phyloP scores from a whole-genome alignment of 2,329 filamentous ascomycete species.

The Chaetoscypha palmicola region DNA sequence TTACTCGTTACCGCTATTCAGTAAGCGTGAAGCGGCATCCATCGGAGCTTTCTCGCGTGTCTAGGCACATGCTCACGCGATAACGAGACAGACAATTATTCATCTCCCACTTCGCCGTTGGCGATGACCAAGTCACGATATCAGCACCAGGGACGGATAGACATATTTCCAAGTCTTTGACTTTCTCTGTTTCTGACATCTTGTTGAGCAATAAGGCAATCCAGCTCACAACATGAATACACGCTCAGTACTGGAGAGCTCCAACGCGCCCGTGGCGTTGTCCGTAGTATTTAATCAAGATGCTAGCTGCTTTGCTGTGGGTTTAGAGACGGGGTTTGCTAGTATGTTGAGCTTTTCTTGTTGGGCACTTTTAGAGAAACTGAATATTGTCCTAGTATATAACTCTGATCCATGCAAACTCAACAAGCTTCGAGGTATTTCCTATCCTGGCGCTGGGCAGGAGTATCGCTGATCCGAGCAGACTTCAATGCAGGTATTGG shows the following conservation, averaged over 20 bases:
- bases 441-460: too few relatives aligned
- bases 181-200: not conserved
- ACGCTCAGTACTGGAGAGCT: slow-evolving; percentile 73
- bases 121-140: slow-evolving; percentile 3
- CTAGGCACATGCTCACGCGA: too few relatives aligned
- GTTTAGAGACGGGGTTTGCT: slow-evolving; percentile 78
- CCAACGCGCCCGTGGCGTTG: slow-evolving; percentile 66
- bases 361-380: not conserved
- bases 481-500: slow-evolving; percentile 79
- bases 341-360: slow-evolving; percentile 46
- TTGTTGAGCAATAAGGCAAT: not conserved
- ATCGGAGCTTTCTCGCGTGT: too few relatives aligned
- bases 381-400: slow-evolving; percentile 48
- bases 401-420: slow-evolving; percentile 65
- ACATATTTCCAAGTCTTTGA: not conserved
- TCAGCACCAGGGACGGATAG: too few relatives aligned
- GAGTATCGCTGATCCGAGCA: slow-evolving; percentile 34
- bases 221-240: slow-evolving; percentile 66
- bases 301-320: slow-evolving; percentile 78
- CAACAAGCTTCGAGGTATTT: slow-evolving; percentile 52
- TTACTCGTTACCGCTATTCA: too few relatives aligned
- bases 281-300: slow-evolving; percentile 83
- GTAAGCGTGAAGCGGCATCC: too few relatives aligned
- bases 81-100: not conserved
- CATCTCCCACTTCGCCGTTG: not conserved